Evolutionary conservation across 1,284 basidiomycete species (phyloP).

Genomic region (Gastroboletus turbinatus): DNA sequence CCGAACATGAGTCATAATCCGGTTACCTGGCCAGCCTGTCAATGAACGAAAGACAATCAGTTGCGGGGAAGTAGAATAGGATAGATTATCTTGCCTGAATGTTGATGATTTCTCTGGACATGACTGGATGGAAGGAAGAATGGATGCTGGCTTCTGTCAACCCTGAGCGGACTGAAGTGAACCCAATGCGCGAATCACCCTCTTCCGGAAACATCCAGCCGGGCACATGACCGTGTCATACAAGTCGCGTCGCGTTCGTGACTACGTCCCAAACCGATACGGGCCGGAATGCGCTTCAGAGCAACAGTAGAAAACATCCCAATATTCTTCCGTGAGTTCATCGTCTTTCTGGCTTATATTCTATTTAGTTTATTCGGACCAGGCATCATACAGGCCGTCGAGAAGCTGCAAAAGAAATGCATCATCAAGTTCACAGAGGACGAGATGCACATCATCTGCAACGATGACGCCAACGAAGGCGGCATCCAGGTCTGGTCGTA

Average conservation of each 20-base stretch:
- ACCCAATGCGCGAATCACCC: conserved; percentile 10
- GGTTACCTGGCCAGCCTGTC: conserved; percentile 60
- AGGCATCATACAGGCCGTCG: conserved; percentile 78
- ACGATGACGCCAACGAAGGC: conserved; percentile 75
- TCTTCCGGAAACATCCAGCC: conserved; percentile 16
- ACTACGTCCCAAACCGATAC: neutral
- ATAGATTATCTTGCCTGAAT: conserved; percentile 47
- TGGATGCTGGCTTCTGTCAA: conserved; percentile 2
- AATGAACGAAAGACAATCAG: conserved; percentile 8
- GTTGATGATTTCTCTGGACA: conserved; percentile 65
- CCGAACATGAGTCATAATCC: neutral
- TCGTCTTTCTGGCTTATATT: neutral
- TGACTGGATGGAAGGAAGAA: conserved; percentile 27
- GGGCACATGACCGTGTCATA: conserved; percentile 26
- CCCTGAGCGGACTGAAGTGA: neutral
- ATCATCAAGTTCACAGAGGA: conserved; percentile 78
- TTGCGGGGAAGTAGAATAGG: neutral
- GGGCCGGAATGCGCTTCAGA: conserved; percentile 65
- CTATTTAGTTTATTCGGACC: neutral
- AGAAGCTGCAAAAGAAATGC: conserved; percentile 81
- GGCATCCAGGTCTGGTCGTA: conserved; percentile 94
- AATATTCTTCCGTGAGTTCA: conserved; percentile 55
- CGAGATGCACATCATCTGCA: conserved; percentile 83
- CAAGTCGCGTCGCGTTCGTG: conserved; percentile 7
- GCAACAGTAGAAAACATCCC: conserved; percentile 59